phyloP scores from a whole-genome alignment of 2,329 filamentous ascomycete species.

The Microsporum audouinii region DNA sequence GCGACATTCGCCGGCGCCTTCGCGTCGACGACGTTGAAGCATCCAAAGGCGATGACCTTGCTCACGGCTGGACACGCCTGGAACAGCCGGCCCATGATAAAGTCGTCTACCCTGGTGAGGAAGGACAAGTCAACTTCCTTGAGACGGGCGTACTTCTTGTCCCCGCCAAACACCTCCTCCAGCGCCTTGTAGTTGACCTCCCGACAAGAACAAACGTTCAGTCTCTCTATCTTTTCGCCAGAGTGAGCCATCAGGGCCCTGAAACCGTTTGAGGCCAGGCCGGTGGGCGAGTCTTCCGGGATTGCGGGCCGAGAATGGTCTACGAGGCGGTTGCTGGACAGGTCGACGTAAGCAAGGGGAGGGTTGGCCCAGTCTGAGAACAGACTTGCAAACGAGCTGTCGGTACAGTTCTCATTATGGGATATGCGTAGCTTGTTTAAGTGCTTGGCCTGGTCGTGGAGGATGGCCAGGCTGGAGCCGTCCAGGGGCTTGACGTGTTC shows the following conservation, averaged over 20 bases:
- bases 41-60: constrained; percentile 52
- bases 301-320: constrained; percentile 59
- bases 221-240: constrained; percentile 48
- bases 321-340: constrained; percentile 66
- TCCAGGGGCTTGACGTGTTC: constrained; percentile 55
- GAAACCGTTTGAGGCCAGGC: constrained; percentile 66
- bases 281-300: constrained; percentile 31
- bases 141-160: constrained; percentile 42
- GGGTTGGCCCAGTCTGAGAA: constrained; percentile 67
- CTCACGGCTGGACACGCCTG: constrained; percentile 36
- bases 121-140: constrained; percentile 67
- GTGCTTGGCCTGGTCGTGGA: constrained; percentile 57
- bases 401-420: constrained; percentile 63
- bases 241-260: constrained; percentile 76
- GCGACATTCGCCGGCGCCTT: constrained; percentile 47
- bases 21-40: constrained; percentile 48
- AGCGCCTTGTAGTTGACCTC: constrained; percentile 66
- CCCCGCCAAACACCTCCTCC: constrained; percentile 56
- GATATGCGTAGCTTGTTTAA: constrained; percentile 71
- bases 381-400: constrained; percentile 58
- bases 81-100: constrained; percentile 35
- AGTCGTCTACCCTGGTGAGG: constrained; percentile 35
- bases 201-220: constrained; percentile 76
- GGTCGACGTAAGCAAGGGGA: constrained; percentile 57
- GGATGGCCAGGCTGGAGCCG: constrained; percentile 56